phyloP scores from a whole-genome alignment of 2,329 filamentous ascomycete genomes.

The Gyromitra esculenta region DNA sequence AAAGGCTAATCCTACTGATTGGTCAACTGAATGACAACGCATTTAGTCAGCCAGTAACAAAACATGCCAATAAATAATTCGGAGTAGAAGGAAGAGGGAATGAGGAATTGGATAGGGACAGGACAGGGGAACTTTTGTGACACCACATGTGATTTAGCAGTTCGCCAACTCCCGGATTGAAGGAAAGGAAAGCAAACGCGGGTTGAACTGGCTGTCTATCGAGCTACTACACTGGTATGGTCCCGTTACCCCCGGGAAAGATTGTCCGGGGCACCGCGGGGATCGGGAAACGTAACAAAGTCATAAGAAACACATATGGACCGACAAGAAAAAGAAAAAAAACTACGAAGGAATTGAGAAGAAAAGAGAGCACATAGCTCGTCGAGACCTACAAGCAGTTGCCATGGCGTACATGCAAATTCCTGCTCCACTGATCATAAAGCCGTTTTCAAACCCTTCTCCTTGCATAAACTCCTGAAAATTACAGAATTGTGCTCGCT shows the following conservation, averaged over 20 bases:
- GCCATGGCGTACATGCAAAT: slow-evolving; percentile 5
- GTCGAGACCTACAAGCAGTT: slow-evolving; percentile 24
- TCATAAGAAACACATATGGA: background rate
- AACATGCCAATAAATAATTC: slow-evolving; percentile 3
- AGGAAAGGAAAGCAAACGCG: slow-evolving; percentile 16
- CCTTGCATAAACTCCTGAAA: slow-evolving; percentile 32
- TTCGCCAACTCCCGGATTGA: slow-evolving; percentile 20
- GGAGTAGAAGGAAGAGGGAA: background rate
- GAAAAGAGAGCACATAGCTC: slow-evolving; percentile 25
- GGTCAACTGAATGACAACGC: background rate
- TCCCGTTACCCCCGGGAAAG: slow-evolving; percentile 16
- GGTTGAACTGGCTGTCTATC: slow-evolving; percentile 19
- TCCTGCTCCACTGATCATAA: slow-evolving; percentile 13
- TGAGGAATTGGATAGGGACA: background rate
- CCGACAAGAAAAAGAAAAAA: slow-evolving; percentile 26
- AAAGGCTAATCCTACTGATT: background rate
- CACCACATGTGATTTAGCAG: slow-evolving; percentile 32
- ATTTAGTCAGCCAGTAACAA: slow-evolving; percentile 39
- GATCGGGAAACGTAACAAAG: slow-evolving; percentile 23
- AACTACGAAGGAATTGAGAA: slow-evolving; percentile 6
- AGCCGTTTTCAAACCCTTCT: slow-evolving; percentile 36
- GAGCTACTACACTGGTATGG: no score
- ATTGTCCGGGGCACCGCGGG: slow-evolving; percentile 33
- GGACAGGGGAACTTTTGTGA: slow-evolving; percentile 11
- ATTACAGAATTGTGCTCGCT: slow-evolving; percentile 13